phyloP scores from a whole-genome alignment of 2,329 filamentous ascomycete species.

The Colletotrichum sp. region DNA sequence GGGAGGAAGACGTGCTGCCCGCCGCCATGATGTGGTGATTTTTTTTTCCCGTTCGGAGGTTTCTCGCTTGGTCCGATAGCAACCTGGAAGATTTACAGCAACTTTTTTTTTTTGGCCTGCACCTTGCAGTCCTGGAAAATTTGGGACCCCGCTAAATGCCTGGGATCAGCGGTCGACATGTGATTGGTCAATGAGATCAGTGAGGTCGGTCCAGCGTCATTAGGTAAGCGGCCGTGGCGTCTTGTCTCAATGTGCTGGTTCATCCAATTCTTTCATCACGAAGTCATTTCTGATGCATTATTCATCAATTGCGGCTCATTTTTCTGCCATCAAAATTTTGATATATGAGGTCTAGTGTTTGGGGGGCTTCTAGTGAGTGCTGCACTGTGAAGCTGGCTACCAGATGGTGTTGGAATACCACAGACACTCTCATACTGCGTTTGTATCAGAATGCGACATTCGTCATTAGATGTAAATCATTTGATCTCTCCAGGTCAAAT shows the following conservation, averaged over 20 bases:
- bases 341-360: background rate
- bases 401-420: background rate
- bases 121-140: slow-evolving; percentile 11
- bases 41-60: background rate
- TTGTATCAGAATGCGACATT: background rate
- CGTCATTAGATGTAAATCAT: background rate
- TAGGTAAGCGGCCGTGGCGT: background rate
- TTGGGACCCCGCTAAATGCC: slow-evolving; percentile 17
- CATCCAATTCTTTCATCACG: background rate
- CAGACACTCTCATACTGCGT: background rate
- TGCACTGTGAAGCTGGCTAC: background rate
- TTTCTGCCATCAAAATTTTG: accelerated
- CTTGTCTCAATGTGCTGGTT: background rate
- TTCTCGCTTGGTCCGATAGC: background rate
- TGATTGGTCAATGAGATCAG: slow-evolving; percentile 18
- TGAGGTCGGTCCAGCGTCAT: background rate
- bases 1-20: slow-evolving; percentile 61
- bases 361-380: background rate
- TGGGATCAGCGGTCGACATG: background rate
- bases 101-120: background rate
- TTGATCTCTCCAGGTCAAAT: background rate
- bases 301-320: background rate
- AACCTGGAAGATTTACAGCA: slow-evolving; percentile 10
- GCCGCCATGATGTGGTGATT: slow-evolving; percentile 26
- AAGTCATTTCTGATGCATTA: background rate